Base-by-base conservation (phyloP, 2,329 filamentous ascomycete species). In the Neofusicoccum ribis region DNA sequence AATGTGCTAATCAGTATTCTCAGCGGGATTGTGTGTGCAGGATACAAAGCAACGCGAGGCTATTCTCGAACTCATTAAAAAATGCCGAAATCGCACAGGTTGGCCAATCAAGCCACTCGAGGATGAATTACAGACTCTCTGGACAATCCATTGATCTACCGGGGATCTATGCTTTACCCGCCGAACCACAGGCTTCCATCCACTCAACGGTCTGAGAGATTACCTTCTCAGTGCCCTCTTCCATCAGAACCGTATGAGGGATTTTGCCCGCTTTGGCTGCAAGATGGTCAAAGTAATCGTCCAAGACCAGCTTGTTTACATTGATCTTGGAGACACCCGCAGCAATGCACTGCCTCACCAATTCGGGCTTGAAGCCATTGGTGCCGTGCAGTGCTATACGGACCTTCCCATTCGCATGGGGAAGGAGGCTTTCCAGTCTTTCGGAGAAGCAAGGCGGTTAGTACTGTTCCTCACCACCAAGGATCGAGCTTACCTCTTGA, bases 301-400 rank as follows among this genome's bases (percentile, higher is more conserved):
- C 79, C 14, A 83, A 73, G 20, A 85, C 77, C 41, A 83, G 69
- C 72, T 83, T 84, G 68, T 88, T 88, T 2, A 88, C 84, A 67
- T 88, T 88, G 66, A 86, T 76, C 72, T 87, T 86, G 27, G 81
- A 77, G n/a, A 84, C 79, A 0, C 85, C 85, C 14, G 78, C 77
- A 23, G 73, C 72, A 68, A 88, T 85, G 69, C 85, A 87, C 60
- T 75, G 69, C 69, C 77, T 72, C 79, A 86, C 82, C 3, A 85
- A 72, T n/a, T 82, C 77, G 4, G 80, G 73, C 1, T 79, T 74
- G 67, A 86, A 86, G 49, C 81, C 83, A 67, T 86, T 86, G 0
- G 85, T 86, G 2, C 85, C 85, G 67, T 88, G 85, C 36, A 88
- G 74, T 1, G 84, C 85, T 74, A 80, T 82, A 69, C 76, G 67